Evolutionary conservation across 257 asterid genomes (phyloP), one percentile per base, ranked within the genome.

Genomic region (Solanum bulbocastanum): DNA sequence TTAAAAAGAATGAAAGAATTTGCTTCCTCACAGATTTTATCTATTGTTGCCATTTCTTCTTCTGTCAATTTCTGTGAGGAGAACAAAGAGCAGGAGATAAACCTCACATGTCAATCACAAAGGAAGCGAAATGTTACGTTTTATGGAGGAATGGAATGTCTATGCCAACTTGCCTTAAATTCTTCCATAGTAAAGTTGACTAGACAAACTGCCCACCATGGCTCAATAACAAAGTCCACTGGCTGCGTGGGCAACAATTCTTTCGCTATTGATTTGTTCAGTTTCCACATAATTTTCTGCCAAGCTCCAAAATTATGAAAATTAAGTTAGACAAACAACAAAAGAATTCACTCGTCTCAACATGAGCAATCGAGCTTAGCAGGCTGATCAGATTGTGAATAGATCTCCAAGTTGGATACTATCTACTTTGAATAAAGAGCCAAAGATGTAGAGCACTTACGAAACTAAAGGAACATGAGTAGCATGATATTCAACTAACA

Each of bases 201-300:
- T 2, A 97, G 92, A 91, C 99, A 97, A 91, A 96, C 98, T 90
- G 98, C 99, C 99, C 99, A 97, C 99, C 99, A 96, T 84, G 99
- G 98, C 91, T 96, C 99, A 90, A 96, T 94, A 78, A 88, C 88
- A 68, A 97, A 94, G 89, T 96, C 99, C 90, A 94, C 99, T 27
- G 99, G 99, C 90, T 96, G 98, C 66, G 90, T 66, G 37, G 99
- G 99, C 93, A 97, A 92, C 87, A 94, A 93, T 92, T 97, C 99
- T 91, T 94, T 96, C 37, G 99, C 99, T 91, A 96, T 96, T 87
- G 99, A 96, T 93, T 97, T 97, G 93, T 97, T 97, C 88, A 97
- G 93, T 95, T 97, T 97, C 99, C 99, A 97, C 99, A 97, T 97
- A 72, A 97, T 94, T 94, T 97, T 97, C 99, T 97, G 98, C 89